Conservation (phyloP, 2,329 filamentous ascomycete genomes). For the Calonectria pauciramosa region DNA sequence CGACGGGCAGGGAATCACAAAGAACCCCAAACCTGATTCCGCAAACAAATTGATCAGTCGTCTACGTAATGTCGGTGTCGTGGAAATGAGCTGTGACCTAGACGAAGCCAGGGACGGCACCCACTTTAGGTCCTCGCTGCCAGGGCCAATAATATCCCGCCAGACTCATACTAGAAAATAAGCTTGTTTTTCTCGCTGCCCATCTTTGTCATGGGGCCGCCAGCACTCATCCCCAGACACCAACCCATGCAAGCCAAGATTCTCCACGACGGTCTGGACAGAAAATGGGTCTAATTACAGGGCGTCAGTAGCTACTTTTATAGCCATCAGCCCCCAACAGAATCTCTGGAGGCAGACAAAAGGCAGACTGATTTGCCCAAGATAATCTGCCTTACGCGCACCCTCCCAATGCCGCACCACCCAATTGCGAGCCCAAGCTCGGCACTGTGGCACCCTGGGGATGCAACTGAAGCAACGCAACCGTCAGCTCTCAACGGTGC, state of each 20-base stretch:
- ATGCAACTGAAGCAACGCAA: background rate
- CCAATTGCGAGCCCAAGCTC: background rate
- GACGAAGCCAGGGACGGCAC: background rate
- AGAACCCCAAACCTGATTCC: slow-evolving; percentile 11
- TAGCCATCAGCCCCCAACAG: background rate
- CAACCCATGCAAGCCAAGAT: background rate
- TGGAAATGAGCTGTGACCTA: slow-evolving; percentile 19
- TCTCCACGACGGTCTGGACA: background rate
- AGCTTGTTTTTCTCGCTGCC: slow-evolving; percentile 24
- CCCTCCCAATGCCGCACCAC: background rate
- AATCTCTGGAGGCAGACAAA: background rate
- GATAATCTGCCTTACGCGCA: background rate
- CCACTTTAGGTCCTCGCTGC: background rate
- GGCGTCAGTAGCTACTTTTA: background rate
- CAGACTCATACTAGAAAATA: slow-evolving; percentile 18
- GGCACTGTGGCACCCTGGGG: background rate
- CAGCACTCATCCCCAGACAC: background rate
- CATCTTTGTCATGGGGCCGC: background rate
- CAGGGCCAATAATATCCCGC: slow-evolving; percentile 13
- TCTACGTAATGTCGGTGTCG: slow-evolving; percentile 7
- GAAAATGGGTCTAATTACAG: background rate
- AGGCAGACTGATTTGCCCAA: background rate
- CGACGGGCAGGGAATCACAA: background rate
- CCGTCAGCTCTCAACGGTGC: background rate
- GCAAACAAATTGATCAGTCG: background rate